Conservation (phyloP, 2,329 filamentous ascomycete genomes). For the Colletotrichum cordylinicola region DNA sequence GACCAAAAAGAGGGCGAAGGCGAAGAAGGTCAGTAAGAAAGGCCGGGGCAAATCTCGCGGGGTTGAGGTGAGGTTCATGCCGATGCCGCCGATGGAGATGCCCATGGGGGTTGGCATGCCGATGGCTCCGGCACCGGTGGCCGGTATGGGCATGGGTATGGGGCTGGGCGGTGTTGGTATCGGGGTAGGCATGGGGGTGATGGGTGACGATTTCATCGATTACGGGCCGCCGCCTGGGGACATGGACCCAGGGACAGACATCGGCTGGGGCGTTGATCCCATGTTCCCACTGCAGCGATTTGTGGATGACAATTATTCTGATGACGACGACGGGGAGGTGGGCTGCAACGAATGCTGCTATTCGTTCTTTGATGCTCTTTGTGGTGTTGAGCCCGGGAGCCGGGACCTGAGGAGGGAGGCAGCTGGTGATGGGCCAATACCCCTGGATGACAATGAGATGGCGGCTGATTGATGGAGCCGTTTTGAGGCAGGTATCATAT, state of each 20-base stretch:
- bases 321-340: background rate
- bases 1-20: background rate
- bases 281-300: background rate
- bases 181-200: background rate
- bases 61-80: background rate
- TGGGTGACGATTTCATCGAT: slow-evolving; percentile 16
- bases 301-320: background rate
- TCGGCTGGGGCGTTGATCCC: slow-evolving; percentile 1
- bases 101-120: background rate
- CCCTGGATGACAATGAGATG: slow-evolving; percentile 9
- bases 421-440: background rate
- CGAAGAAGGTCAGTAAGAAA: background rate
- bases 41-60: background rate
- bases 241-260: background rate
- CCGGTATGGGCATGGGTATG: background rate
- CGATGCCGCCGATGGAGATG: slow-evolving; percentile 4
- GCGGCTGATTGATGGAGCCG: background rate
- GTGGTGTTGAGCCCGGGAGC: background rate
- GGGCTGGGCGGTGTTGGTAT: background rate
- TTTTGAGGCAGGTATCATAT: background rate
- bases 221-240: slow-evolving; percentile 6
- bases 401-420: background rate
- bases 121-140: background rate
- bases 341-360: slow-evolving; percentile 1
- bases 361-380: slow-evolving; percentile 2